Evolutionary conservation across 1,139 yeast species (phyloP).

Genomic region (Meyerozyma athensensis): DNA sequence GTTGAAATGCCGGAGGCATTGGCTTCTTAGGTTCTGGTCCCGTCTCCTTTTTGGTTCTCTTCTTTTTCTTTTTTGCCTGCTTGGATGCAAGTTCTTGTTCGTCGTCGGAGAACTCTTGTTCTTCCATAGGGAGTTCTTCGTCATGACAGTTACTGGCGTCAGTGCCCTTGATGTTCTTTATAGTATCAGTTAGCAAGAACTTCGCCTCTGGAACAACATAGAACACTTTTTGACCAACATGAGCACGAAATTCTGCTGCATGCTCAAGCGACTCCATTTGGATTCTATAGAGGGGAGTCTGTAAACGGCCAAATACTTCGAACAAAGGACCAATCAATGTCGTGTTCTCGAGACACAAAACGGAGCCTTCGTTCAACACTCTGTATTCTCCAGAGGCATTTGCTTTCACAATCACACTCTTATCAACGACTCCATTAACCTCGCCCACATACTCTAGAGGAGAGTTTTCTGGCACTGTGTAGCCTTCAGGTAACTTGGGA

Average conservation of each 20-base stretch:
- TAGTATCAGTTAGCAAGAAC: slow-evolving; percentile 69
- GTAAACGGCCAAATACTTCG: slow-evolving; percentile 88
- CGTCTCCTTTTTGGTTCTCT: slow-evolving; percentile 34
- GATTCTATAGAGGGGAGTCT: slow-evolving; percentile 78
- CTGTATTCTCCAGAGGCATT: slow-evolving; percentile 80
- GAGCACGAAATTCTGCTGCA: slow-evolving; percentile 37
- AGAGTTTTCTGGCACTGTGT: slow-evolving; percentile 50
- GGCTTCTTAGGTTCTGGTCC: slow-evolving; percentile 10
- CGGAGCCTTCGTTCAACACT: slow-evolving; percentile 75
- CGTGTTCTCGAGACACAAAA: slow-evolving; percentile 73
- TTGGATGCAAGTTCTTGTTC: slow-evolving; percentile 66
- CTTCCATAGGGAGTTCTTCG: slow-evolving; percentile 89
- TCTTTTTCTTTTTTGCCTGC: slow-evolving; percentile 55
- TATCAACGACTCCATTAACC: slow-evolving; percentile 67
- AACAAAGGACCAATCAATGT: slow-evolving; percentile 74
- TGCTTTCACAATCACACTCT: slow-evolving; percentile 69
- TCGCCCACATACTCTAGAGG: slow-evolving; percentile 72
- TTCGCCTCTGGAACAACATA: slow-evolving; percentile 80
- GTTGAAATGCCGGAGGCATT: slow-evolving; percentile 16
- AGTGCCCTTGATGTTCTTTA: slow-evolving; percentile 72
- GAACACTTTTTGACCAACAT: slow-evolving; percentile 56
- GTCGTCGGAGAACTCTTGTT: slow-evolving; percentile 93
- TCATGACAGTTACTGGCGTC: slow-evolving; percentile 96
- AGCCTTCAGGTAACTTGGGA: slow-evolving; percentile 65
- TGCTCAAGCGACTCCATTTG: slow-evolving; percentile 57